Conservation (phyloP, 139 green algal species). For the Astrephomene gubernaculifera region DNA sequence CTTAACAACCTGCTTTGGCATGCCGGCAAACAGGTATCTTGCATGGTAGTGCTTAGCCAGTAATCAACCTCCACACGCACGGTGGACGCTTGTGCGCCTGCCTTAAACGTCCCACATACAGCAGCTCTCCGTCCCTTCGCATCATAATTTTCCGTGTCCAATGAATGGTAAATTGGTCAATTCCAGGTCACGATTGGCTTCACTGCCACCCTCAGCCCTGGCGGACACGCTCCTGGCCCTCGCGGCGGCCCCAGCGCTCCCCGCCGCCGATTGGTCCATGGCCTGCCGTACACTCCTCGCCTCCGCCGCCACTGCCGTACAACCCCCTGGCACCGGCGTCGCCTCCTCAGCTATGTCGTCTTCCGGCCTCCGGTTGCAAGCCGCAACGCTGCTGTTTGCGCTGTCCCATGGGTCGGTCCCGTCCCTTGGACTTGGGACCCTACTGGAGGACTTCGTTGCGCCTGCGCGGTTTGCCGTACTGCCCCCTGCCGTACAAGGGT, state of each 20-base stretch:
- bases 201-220: background rate
- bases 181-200: background rate
- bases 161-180: background rate
- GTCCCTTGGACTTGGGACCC: background rate
- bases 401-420: slow-evolving; percentile 10
- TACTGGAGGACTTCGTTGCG: slow-evolving; percentile 32
- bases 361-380: background rate
- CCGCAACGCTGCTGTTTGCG: slow-evolving; percentile 33
- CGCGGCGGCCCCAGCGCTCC: slow-evolving; percentile 8
- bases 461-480: slow-evolving; percentile 35
- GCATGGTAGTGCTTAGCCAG: too few species aligned
- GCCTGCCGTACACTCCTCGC: slow-evolving; percentile 15
- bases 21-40: background rate
- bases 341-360: background rate
- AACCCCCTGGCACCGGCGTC: too few species aligned
- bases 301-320: background rate
- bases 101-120: background rate
- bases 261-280: slow-evolving; percentile 25
- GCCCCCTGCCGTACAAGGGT: background rate
- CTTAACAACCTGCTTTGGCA: background rate
- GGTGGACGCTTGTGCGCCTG: background rate
- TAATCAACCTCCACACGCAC: too few species aligned
- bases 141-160: background rate
- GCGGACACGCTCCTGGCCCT: slow-evolving; percentile 5
- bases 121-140: background rate